A percentile compares a stretch with the other conserved stretches of the same genome.
phyloP scores from a whole-genome alignment of 495 filamentous ascomycete genomes.

The Melanomma pulvis-pyrius region DNA sequence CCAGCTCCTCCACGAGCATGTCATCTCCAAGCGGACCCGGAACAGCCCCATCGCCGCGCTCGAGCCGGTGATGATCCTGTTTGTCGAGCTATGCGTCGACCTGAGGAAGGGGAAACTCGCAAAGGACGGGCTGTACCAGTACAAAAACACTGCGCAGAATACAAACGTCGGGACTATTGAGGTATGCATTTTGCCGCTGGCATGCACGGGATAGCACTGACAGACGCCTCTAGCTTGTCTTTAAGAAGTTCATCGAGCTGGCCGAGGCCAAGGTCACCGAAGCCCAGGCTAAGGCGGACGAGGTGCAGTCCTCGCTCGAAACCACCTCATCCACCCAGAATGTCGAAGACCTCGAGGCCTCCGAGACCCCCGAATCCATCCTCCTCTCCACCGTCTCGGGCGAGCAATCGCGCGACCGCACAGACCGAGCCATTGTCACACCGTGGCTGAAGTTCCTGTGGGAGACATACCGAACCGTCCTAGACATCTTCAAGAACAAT shows the following conservation, averaged over 20 bases:
- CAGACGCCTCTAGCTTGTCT: conserved; percentile 64
- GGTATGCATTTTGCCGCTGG: conserved; percentile 51
- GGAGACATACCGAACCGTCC: conserved; percentile 99
- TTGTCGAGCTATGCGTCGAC: conserved; percentile 95
- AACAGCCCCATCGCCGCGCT: conserved; percentile 96
- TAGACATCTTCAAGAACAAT: conserved; percentile 99
- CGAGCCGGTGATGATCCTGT: conserved; percentile 96
- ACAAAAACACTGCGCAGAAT: conserved; percentile 99
- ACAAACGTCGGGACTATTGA: conserved; percentile 98
- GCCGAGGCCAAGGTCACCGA: conserved; percentile 95
- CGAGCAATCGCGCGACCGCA: conserved; percentile 94
- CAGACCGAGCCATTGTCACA: conserved; percentile 95
- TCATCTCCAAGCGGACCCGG: conserved; percentile 93
- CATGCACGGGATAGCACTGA: conserved; percentile 14
- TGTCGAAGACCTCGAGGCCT: conserved; percentile 94
- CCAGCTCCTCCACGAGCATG: conserved; percentile 96
- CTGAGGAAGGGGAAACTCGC: conserved; percentile 96
- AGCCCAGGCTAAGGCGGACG: conserved; percentile 93
- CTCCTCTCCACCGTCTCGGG: conserved; percentile 96
- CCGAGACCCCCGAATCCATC: conserved; percentile 97
- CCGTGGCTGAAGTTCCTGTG: conserved; percentile 99
- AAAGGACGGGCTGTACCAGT: conserved; percentile 98
- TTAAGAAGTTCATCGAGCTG: conserved; percentile 96
- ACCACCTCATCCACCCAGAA: conserved; percentile 67
- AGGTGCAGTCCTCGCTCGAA: conserved; percentile 86